Conservation (phyloP, 2,329 filamentous ascomycete species). For the Botrytis squamosa region DNA sequence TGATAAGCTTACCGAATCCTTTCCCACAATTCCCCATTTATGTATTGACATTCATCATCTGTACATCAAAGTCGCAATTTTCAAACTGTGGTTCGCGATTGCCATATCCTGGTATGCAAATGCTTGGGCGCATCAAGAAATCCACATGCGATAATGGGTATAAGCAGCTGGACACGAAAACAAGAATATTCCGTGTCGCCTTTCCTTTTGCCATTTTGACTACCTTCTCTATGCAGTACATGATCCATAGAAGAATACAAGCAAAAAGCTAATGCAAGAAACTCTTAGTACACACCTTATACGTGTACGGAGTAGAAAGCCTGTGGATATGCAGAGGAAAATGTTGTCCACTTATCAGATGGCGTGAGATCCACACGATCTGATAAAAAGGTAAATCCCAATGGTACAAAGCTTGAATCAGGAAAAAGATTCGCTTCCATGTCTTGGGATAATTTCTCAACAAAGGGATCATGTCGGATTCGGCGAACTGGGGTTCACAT, state of each 20-base stretch:
- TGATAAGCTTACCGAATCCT: background rate
- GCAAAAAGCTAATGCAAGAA: background rate
- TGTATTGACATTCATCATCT: background rate
- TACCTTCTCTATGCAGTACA: background rate
- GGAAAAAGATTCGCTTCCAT: background rate
- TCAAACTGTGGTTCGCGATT: background rate
- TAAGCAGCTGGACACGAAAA: background rate
- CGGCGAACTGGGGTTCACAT: background rate
- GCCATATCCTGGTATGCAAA: background rate
- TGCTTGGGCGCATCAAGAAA: background rate
- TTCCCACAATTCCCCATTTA: background rate
- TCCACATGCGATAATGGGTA: background rate
- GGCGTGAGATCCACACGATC: background rate
- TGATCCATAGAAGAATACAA: background rate
- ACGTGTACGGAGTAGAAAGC: background rate
- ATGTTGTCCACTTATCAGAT: background rate
- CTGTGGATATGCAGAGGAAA: background rate
- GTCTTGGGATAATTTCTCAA: background rate
- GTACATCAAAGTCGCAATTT: background rate
- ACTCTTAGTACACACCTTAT: background rate
- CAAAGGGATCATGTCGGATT: background rate
- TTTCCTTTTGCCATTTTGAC: background rate
- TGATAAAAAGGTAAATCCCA: background rate
- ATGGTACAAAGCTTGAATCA: background rate
- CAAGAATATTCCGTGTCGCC: background rate